Percentiles rank a stretch among this genome's conserved stretches.
Conservation (phyloP, 768 basidiomycete species). For the Phylloporus rhodoxanthus region DNA sequence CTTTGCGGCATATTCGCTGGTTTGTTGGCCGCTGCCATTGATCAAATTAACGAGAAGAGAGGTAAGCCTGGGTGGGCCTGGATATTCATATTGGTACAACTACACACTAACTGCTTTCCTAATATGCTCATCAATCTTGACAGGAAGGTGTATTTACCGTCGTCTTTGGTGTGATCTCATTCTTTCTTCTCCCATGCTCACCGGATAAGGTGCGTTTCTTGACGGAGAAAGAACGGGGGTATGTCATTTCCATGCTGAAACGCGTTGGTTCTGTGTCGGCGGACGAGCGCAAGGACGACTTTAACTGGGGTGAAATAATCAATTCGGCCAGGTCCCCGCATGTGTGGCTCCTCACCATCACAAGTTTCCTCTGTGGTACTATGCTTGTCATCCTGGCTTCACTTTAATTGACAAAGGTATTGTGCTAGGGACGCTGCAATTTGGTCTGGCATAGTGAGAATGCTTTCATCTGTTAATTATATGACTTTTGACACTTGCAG, state of each 20-base stretch:
- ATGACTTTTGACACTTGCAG: conserved; percentile 41
- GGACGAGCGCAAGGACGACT: conserved; percentile 40
- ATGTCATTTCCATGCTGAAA: conserved; percentile 31
- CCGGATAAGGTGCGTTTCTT: conserved; percentile 47
- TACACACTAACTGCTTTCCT: background rate
- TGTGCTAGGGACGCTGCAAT: conserved; percentile 12
- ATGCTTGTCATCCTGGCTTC: conserved; percentile 2
- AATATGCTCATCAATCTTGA: background rate
- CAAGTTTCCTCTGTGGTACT: conserved; percentile 49
- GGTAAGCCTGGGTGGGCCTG: conserved; percentile 57
- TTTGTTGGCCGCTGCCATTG: conserved; percentile 53
- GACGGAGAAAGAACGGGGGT: conserved; percentile 42
- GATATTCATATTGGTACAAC: conserved; percentile 50
- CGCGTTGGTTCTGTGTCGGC: conserved; percentile 29
- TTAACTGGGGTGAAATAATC: conserved; percentile 53
- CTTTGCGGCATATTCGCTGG: conserved; percentile 58
- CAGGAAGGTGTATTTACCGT: conserved; percentile 61
- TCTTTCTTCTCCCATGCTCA: conserved; percentile 43
- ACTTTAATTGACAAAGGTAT: background rate
- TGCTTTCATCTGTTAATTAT: background rate
- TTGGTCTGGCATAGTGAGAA: conserved; percentile 22
- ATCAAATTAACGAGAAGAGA: conserved; percentile 45
- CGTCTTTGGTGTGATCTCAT: conserved; percentile 47
- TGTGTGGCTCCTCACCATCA: conserved; percentile 44
- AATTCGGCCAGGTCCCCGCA: conserved; percentile 49